Evolutionary conservation across 1,139 yeast genomes (phyloP).

Genomic region (Taphrina populina): DNA sequence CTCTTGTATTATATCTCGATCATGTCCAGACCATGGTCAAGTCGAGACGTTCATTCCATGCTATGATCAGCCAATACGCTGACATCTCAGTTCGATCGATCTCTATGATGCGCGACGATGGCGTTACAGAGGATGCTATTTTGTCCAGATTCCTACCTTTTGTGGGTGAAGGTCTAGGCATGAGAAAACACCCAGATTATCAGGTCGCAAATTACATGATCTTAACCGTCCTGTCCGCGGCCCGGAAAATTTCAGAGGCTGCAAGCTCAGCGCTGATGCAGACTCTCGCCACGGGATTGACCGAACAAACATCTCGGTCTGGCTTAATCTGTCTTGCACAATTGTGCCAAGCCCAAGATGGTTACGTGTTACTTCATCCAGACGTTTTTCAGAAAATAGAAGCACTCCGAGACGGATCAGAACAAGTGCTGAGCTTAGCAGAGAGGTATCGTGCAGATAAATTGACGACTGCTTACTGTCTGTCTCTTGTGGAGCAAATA

Average conservation of each 20-base stretch:
- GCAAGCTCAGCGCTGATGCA: conserved; percentile 69
- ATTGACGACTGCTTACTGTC: conserved; percentile 28
- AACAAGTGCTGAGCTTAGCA: conserved; percentile 29
- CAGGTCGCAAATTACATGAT: conserved; percentile 83
- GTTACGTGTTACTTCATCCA: conserved; percentile 22
- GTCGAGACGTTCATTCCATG: conserved; percentile 52
- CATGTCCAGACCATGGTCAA: conserved; percentile 58
- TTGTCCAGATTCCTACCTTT: conserved; percentile 53
- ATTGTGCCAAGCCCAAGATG: conserved; percentile 39
- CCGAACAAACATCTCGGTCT: conserved; percentile 43
- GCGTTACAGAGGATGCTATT: conserved; percentile 44
- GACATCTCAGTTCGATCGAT: conserved; percentile 69
- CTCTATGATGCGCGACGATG: conserved; percentile 51
- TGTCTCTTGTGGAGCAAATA: conserved; percentile 38
- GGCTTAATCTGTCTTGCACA: conserved; percentile 49
- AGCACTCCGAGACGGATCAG: conserved; percentile 36
- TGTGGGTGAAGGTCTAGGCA: conserved; percentile 44
- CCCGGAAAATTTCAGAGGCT: conserved; percentile 63
- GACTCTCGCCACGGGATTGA: conserved; percentile 57
- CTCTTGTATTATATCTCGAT: conserved; percentile 64
- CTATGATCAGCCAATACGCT: conserved; percentile 73
- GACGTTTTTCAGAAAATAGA: conserved; percentile 16
- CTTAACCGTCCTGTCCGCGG: conserved; percentile 71
- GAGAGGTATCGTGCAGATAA: conserved; percentile 35
- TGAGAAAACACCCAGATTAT: conserved; percentile 55